These are phyloP conservation scores for Diaporthe longicolla DNA, from an alignment of 2,329 filamentous ascomycete species.

Conservation along the genomic window DNA sequence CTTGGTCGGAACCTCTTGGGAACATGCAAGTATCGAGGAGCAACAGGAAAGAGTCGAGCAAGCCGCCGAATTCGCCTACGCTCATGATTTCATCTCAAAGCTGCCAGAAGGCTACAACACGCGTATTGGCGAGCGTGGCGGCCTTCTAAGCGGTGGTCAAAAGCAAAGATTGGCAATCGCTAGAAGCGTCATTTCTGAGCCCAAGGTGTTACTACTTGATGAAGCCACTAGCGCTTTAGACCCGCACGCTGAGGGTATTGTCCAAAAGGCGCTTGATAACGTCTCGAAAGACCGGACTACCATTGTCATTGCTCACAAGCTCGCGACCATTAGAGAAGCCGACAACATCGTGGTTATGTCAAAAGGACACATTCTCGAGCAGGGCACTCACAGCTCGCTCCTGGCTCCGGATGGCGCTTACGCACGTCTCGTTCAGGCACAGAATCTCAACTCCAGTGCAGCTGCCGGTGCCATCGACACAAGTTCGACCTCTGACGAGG, in stretches of 20 bases:
- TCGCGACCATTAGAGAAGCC: conserved; percentile 70
- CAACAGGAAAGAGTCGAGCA: conserved; percentile 71
- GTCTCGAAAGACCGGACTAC: conserved; percentile 71
- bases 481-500: conserved; percentile 34
- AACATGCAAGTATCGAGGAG: conserved; percentile 53
- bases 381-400: conserved; percentile 71
- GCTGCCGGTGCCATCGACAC: background rate
- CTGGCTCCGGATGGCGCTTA: conserved; percentile 64
- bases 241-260: conserved; percentile 71
- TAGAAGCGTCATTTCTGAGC: conserved; percentile 26
- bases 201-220: conserved; percentile 53
- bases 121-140: conserved; percentile 71
- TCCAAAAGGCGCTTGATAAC: conserved; percentile 47
- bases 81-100: conserved; percentile 76
- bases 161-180: conserved; percentile 75
- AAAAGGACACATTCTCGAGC: conserved; percentile 69
- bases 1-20: conserved; percentile 58
- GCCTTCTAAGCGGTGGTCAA: conserved; percentile 75
- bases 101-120: conserved; percentile 76
- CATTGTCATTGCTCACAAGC: conserved; percentile 73
- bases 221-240: conserved; percentile 72
- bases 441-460: conserved; percentile 43
- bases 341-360: conserved; percentile 75
- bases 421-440: conserved; percentile 60
- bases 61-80: conserved; percentile 77